Evolutionary conservation across 257 asterid genomes (phyloP), one percentile per base, ranked within the genome.

Genomic region (Oldenlandia corymbosa): DNA sequence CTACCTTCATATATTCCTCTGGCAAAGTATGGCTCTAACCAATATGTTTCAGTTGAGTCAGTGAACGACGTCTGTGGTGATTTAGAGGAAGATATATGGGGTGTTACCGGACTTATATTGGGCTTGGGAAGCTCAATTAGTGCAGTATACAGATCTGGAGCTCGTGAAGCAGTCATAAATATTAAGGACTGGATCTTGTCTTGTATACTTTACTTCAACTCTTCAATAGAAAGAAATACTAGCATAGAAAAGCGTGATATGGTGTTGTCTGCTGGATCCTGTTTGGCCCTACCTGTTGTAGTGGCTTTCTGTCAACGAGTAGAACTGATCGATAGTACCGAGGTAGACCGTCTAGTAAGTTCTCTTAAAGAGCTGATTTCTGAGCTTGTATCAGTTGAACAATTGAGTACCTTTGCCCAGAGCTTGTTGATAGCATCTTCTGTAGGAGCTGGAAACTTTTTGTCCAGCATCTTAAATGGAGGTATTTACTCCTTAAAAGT

Each of bases 61-160:
- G 73, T 69, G 68, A 47, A 67, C 5, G 79, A 73, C 67, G 70
- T 68, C 55, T 64, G 47, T 73, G 81, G 77, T 71, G 58, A 72
- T 53, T 79, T 71, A 72, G 95, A 84, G 79, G 96, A 82, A 71
- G 99, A 90, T 72, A 72, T 81, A 72, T 93, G 96, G 97, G 88
- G 87, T 61, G 64, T 83, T 66, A 84, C 94, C 58, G 99, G 99
- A 68, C 90, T 88, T 70, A 66, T 90, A 20, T 77, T 93, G 71
- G 99, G 95, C 53, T 84, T 93, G 82, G 93, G 87, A 30, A 71
- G 81, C 74, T 84, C 94, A 71, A 73, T 87, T 60, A 83, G 79
- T 72, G 97, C 96, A 68, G 52, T 93, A 54, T 93, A 90, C 79
- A 74, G 91, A 68, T 82, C 88, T 11, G 97, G 95, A 66, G 87